Evolutionary conservation across 805 yeast species (phyloP), one percentile per base, ranked within the genome.

Genomic region (Barnettozyma siamensis): DNA sequence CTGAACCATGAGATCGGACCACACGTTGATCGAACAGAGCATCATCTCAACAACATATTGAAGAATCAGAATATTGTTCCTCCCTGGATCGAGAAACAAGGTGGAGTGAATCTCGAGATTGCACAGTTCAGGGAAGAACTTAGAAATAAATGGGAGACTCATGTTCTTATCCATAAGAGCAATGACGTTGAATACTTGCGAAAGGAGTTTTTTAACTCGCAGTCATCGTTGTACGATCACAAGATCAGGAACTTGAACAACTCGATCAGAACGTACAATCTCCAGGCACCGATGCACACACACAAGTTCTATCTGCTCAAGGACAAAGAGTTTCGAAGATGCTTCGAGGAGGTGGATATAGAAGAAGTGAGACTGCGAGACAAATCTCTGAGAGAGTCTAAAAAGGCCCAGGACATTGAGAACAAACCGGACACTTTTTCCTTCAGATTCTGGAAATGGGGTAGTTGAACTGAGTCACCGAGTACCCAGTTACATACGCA

Each of bases 31-130:
- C 73, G 73, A 45, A 85, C 78, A 40, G 94, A 82, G 51, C 86
- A 80, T 58, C 86, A 87, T 57, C 61, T 88, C 64, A 88, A 88
- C 61, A 78, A 84, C 46, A 81, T 88, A 34, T 62, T 88, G 42
- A 75, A 72, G 40, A 73, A 76, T 33, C 96, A 88, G 59, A 88
- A 86, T 37, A 79, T 86, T 1, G 65, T 79, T 10, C 95, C 96
- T 0, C 95, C 95, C 0, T 88, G 96, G 96, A 81, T 88, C 29
- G 95, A 87, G 51, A 80, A 76, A 41, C 93, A 85, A 58, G 67
- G 75, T 16, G 69, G 75, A 2, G 75, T 82, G 4, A 70, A 73
- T 33, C 45, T 52, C 2, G 75, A 73, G 29, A 67, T 83, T 8
- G 55, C 51, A 3, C 53, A 53, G 0, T 77, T 85, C 40, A 60